phyloP scores from a whole-genome alignment of 2,329 filamentous ascomycete genomes.

The Dactylonectria macrodidyma region DNA sequence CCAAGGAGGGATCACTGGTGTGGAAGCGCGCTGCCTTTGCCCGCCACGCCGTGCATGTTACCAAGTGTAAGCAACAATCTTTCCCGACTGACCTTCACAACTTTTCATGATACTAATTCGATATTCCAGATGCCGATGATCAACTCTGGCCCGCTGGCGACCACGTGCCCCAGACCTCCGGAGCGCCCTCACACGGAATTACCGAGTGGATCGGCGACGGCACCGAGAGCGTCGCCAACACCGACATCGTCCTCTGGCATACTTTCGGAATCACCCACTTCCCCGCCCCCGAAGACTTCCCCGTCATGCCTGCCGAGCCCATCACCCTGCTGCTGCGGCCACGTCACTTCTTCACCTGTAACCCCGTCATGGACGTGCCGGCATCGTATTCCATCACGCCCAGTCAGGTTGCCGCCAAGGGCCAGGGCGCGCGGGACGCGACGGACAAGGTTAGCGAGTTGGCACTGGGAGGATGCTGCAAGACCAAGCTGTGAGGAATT shows the following conservation, averaged over 20 bases:
- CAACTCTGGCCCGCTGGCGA: conserved; percentile 89
- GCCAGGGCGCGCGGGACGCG: conserved; percentile 42
- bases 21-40: conserved; percentile 94
- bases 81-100: no score
- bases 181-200: conserved; percentile 81
- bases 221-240: conserved; percentile 79
- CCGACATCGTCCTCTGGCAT: conserved; percentile 92
- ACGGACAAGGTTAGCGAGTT: conserved; percentile 42
- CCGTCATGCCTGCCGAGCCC: conserved; percentile 90
- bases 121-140: conserved; percentile 76
- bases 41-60: conserved; percentile 89
- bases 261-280: conserved; percentile 94
- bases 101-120: conserved; percentile 3
- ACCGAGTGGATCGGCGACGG: conserved; percentile 85
- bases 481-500: conserved; percentile 34
- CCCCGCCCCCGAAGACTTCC: conserved; percentile 91
- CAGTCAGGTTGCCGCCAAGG: conserved; percentile 49
- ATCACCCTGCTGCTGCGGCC: conserved; percentile 86
- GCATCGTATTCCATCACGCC: conserved; percentile 59
- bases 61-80: conserved; percentile 76
- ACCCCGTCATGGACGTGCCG: conserved; percentile 85
- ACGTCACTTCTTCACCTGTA: conserved; percentile 85
- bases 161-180: conserved; percentile 90
- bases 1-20: conserved; percentile 85
- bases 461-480: conserved; percentile 42